A percentile compares a stretch with the other conserved stretches of the same genome.
Evolutionary conservation across 2,329 filamentous ascomycete species (phyloP).

Genomic region (Trichoderma sp.): DNA sequence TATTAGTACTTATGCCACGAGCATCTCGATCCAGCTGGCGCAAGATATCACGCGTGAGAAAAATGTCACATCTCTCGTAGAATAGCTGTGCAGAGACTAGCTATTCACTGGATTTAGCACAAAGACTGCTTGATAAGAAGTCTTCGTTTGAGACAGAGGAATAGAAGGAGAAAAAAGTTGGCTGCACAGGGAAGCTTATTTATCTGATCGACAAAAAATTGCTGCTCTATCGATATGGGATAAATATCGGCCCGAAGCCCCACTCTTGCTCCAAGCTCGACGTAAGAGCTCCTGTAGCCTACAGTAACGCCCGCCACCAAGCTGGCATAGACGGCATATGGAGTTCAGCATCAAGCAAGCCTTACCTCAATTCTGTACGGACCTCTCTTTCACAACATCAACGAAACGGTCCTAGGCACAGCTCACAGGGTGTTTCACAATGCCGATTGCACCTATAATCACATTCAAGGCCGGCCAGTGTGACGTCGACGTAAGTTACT

Average conservation of each 20-base stretch:
- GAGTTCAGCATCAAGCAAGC: not conserved
- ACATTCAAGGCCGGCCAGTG: constrained; percentile 96
- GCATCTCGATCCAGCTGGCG: not conserved
- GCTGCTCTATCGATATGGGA: constrained; percentile 12
- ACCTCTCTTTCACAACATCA: not conserved
- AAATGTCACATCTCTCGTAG: not conserved
- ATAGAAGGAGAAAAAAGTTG: not conserved
- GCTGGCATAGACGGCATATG: not conserved
- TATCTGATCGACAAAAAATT: constrained; percentile 12
- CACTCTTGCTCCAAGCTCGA: constrained; percentile 27
- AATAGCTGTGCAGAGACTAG: not conserved
- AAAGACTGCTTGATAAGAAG: not conserved
- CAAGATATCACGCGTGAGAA: not conserved
- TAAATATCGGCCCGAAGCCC: constrained; percentile 17
- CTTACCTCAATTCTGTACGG: not conserved
- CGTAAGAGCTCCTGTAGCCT: constrained; percentile 42
- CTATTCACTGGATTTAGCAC: not conserved
- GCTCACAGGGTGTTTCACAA: constrained; percentile 36
- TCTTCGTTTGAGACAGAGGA: not conserved
- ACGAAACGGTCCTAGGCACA: not conserved
- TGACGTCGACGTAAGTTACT: constrained; percentile 67
- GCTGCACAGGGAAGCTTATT: not conserved
- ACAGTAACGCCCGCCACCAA: constrained; percentile 15
- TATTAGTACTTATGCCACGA: not conserved
- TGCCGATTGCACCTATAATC: constrained; percentile 84